Percentiles rank a stretch among this genome's conserved stretches.
Conservation (phyloP, 768 basidiomycete genomes). For the Mycena pura region DNA sequence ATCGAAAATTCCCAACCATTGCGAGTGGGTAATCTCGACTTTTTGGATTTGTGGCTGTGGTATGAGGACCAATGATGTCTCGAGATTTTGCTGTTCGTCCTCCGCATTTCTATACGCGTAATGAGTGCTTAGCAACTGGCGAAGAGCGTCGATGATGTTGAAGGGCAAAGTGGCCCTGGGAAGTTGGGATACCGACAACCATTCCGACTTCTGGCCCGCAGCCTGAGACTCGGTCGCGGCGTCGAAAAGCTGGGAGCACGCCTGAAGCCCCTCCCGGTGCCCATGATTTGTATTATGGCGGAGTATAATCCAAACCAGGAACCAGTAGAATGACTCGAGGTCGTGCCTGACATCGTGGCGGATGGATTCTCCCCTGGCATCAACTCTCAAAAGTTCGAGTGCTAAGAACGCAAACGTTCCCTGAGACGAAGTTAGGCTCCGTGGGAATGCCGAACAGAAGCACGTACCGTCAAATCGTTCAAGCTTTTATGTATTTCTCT, state of each 20-base stretch:
- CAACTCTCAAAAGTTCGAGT: background rate
- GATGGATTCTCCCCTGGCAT: background rate
- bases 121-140: background rate
- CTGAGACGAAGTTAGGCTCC: background rate
- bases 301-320: conserved; percentile 11
- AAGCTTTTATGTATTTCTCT: background rate
- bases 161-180: background rate
- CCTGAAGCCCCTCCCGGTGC: background rate
- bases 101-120: background rate
- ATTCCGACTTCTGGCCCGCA: background rate
- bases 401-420: conserved; percentile 14
- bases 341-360: background rate
- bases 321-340: conserved; percentile 13
- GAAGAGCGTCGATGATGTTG: background rate
- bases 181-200: background rate
- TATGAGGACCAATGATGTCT: background rate
- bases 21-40: background rate
- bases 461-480: conserved; percentile 7
- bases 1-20: background rate
- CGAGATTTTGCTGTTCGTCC: background rate
- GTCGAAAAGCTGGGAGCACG: conserved; percentile 4
- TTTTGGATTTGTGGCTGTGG: background rate
- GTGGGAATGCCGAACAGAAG: background rate
- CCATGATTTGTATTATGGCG: background rate
- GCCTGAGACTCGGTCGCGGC: background rate